These are phyloP conservation scores for Porphyra umbilicalis DNA, from an alignment of 31 red algal species.

Conservation along the genomic window DNA sequence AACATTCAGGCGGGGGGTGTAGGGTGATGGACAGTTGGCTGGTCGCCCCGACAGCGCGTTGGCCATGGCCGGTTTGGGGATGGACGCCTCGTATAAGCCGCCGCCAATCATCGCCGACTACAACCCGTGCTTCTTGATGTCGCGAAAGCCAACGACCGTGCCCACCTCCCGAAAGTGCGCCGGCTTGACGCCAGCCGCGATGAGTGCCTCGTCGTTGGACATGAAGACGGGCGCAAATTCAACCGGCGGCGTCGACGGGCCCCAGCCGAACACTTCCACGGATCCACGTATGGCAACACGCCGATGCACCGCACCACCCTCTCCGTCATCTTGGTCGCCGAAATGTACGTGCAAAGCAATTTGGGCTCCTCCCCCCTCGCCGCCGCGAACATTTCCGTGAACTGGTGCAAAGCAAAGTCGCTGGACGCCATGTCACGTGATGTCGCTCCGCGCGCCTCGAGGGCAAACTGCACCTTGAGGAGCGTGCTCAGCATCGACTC, in stretches of 20 bases:
- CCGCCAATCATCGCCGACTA: not conserved
- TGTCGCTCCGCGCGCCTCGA: not conserved
- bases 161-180: not conserved
- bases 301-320: not conserved
- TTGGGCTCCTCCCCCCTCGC: too few species aligned
- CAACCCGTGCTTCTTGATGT: not conserved
- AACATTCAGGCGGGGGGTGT: not conserved
- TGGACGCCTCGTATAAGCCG: not conserved
- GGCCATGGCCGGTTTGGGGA: not conserved
- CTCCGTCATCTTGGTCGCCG: not conserved
- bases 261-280: not conserved
- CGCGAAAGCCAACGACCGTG: not conserved
- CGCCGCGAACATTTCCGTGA: not conserved
- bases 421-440: not conserved
- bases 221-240: not conserved
- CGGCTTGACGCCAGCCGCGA: not conserved
- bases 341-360: not conserved
- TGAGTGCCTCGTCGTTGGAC: not conserved
- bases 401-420: not conserved
- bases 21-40: not conserved
- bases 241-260: not conserved
- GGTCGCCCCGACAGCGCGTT: not conserved
- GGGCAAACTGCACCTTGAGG: not conserved
- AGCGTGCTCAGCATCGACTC: not conserved
- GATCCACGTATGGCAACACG: not conserved